Evolutionary conservation across 768 basidiomycete genomes (phyloP).

Genomic region (Jaapia argillacea): DNA sequence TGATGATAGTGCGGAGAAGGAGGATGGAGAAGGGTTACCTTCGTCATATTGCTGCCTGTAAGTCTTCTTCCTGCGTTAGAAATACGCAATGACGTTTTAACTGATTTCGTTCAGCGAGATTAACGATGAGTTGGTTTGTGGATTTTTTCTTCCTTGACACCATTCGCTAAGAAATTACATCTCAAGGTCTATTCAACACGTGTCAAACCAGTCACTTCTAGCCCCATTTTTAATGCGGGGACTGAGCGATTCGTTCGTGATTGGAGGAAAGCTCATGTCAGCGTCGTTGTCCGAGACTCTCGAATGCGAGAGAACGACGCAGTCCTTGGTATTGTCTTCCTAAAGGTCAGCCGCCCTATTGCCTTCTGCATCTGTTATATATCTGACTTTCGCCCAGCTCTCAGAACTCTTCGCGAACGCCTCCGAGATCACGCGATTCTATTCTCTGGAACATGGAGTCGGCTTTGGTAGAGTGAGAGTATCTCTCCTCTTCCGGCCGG

Average conservation of each 20-base stretch:
- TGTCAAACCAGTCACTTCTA: slow-evolving; percentile 23
- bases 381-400: no score
- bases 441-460: slow-evolving; percentile 61
- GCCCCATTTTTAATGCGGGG: slow-evolving; percentile 40
- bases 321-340: slow-evolving; percentile 59
- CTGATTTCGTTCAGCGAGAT: slow-evolving; percentile 19
- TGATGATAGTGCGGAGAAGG: slow-evolving; percentile 37
- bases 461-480: slow-evolving; percentile 57
- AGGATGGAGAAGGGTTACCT: slow-evolving; percentile 52
- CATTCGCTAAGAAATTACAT: no score
- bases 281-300: slow-evolving; percentile 56
- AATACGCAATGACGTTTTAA: neutral
- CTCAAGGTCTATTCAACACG: slow-evolving; percentile 19
- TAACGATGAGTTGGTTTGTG: slow-evolving; percentile 45
- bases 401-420: slow-evolving; percentile 24
- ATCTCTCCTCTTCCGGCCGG: slow-evolving; percentile 56
- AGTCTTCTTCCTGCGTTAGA: slow-evolving; percentile 3
- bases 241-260: slow-evolving; percentile 64
- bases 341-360: slow-evolving; percentile 23
- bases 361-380: no score
- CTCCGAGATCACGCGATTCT: slow-evolving; percentile 47
- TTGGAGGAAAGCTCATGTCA: slow-evolving; percentile 47
- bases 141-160: slow-evolving; percentile 9
- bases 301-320: slow-evolving; percentile 52
- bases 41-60: slow-evolving; percentile 49